phyloP scores from a whole-genome alignment of 2,329 filamentous ascomycete genomes.

The Neoascochyta sp. region DNA sequence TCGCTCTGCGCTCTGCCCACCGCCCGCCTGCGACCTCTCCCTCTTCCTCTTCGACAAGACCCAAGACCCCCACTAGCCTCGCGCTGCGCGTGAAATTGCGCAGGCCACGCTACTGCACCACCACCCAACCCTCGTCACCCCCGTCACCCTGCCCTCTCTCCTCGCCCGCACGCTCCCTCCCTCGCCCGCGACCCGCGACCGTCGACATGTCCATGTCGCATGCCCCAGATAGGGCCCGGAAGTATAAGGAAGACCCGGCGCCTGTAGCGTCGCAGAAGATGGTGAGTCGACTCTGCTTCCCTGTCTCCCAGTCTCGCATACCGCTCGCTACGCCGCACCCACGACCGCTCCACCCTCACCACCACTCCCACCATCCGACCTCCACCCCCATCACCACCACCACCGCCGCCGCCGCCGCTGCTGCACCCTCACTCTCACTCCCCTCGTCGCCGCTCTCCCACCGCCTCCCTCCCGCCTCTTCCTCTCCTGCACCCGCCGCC shows the following conservation, averaged over 20 bases:
- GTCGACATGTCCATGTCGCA: conserved; percentile 42
- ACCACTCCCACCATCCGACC: conserved; percentile 8
- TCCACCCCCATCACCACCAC: conserved; percentile 11
- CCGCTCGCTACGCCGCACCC: conserved; percentile 21
- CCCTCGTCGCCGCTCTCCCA: conserved; percentile 30
- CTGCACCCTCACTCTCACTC: conserved; percentile 33
- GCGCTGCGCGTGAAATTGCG: conserved; percentile 35
- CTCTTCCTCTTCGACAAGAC: conserved; percentile 3
- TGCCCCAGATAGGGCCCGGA: conserved; percentile 40
- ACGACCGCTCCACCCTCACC: conserved; percentile 9
- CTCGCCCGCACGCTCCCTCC: conserved; percentile 33
- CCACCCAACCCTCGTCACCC: conserved; percentile 28
- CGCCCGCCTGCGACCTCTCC: neutral
- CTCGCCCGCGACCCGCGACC: conserved; percentile 36
- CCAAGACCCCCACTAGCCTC: no score
- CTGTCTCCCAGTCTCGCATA: conserved; percentile 19
- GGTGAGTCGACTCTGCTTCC: conserved; percentile 43
- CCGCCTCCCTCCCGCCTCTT: conserved; percentile 20
- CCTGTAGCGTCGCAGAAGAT: conserved; percentile 43
- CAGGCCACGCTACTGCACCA: conserved; percentile 39
- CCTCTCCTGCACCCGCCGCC: conserved; percentile 35
- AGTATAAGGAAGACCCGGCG: conserved; percentile 46
- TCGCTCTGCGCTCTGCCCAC: neutral
- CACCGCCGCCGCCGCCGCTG: conserved; percentile 10
- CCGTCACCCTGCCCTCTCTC: conserved; percentile 29